phyloP scores from a whole-genome alignment of 1,139 yeast species.

The Scheffersomyces cryptocercus region DNA sequence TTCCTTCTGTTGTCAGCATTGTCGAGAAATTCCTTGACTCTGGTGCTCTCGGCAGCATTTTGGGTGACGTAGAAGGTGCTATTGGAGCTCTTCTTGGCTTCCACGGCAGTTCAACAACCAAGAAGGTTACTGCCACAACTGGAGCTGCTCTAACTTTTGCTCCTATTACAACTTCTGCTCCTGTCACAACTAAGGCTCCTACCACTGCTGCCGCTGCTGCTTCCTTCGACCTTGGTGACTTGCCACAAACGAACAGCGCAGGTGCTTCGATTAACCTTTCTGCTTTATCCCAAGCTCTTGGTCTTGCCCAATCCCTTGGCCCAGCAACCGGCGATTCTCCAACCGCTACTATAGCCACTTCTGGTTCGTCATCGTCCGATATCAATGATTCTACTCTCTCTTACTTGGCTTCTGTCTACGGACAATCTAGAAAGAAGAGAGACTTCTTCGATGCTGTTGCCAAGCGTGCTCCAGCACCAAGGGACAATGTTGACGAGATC shows the following conservation, averaged over 20 bases:
- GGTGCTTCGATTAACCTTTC: neutral
- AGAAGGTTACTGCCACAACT: neutral
- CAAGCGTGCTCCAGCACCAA: neutral
- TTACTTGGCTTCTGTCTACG: neutral
- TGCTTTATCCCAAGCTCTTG: neutral
- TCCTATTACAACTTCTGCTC: neutral
- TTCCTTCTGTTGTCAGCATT: constrained; percentile 28
- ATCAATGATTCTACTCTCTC: neutral
- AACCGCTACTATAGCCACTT: neutral
- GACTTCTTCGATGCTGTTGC: neutral
- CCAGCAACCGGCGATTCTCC: neutral
- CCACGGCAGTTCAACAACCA: neutral
- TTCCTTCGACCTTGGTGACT: neutral
- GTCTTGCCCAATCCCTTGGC: neutral
- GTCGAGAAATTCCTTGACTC: constrained; percentile 21
- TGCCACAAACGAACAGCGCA: too few species aligned
- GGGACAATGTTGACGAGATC: neutral
- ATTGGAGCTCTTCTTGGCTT: constrained; percentile 4
- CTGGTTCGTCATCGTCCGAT: neutral
- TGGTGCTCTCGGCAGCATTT: constrained; percentile 16
- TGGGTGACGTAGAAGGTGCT: neutral
- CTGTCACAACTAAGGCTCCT: neutral
- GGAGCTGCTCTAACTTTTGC: neutral
- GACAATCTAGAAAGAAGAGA: constrained; percentile 1
- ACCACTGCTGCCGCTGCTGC: neutral